These are phyloP conservation scores for Leptographium flavum DNA, from an alignment of 2,329 filamentous ascomycete genomes.

Conservation along the genomic window DNA sequence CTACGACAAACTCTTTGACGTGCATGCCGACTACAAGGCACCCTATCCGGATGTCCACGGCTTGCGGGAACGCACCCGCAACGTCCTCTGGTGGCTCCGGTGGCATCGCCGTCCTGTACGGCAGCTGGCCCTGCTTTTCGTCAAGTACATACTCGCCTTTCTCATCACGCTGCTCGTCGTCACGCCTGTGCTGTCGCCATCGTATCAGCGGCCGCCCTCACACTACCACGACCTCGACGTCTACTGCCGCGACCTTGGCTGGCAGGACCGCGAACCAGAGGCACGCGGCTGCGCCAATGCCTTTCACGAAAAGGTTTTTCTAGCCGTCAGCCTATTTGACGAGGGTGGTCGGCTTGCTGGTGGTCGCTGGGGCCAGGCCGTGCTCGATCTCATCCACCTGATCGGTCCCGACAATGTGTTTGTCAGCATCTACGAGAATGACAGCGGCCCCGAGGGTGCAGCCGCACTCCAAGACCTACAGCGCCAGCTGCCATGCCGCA, in stretches of 20 bases:
- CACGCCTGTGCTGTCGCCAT: slow-evolving; percentile 23
- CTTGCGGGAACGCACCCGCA: background rate
- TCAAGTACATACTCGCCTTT: slow-evolving; percentile 25
- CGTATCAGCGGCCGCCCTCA: slow-evolving; percentile 24
- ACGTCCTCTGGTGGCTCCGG: background rate
- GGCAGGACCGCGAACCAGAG: slow-evolving; percentile 6
- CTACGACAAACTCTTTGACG: background rate
- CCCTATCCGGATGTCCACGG: background rate
- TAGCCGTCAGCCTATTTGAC: slow-evolving; percentile 59
- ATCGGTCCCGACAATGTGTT: slow-evolving; percentile 55
- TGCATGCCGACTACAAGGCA: background rate
- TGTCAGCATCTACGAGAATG: slow-evolving; percentile 61
- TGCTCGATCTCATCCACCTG: slow-evolving; percentile 48
- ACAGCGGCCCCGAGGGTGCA: slow-evolving; percentile 42
- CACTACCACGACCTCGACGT: slow-evolving; percentile 22
- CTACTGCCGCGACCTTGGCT: slow-evolving; percentile 16
- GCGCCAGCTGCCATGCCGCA: slow-evolving; percentile 26
- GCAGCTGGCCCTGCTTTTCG: background rate
- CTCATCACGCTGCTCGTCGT: slow-evolving; percentile 28
- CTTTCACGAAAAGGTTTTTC: slow-evolving; percentile 52
- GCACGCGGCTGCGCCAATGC: slow-evolving; percentile 23
- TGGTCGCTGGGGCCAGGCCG: slow-evolving; percentile 47
- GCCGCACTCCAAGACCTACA: slow-evolving; percentile 39
- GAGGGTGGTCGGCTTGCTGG: slow-evolving; percentile 41
- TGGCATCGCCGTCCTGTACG: background rate